Percentiles rank a stretch among this genome's conserved stretches.
These are phyloP conservation scores for Incumbomyces delicatus DNA, from an alignment of 2,329 filamentous ascomycete genomes.

Conservation along the genomic window DNA sequence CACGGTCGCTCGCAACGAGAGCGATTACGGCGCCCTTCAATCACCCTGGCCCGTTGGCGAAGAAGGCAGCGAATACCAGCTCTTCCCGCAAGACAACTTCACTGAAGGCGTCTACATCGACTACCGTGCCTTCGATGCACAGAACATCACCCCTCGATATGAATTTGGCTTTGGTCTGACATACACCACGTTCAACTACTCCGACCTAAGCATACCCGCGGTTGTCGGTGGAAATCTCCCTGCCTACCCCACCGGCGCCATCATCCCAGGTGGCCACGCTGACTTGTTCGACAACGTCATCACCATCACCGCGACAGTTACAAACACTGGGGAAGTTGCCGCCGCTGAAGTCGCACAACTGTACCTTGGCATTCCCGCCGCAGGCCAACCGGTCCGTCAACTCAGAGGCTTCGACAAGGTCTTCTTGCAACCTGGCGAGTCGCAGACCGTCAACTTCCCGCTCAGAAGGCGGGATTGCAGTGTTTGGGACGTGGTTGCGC, in stretches of 20 bases:
- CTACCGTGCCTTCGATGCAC: conserved; percentile 44
- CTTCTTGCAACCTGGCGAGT: conserved; percentile 33
- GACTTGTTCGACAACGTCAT: conserved; percentile 46
- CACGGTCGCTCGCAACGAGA: conserved; percentile 51
- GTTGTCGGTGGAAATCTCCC: conserved; percentile 40
- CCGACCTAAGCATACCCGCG: conserved; percentile 48
- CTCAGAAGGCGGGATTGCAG: conserved; percentile 32
- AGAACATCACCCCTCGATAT: conserved; percentile 46
- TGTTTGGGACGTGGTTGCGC: conserved; percentile 27
- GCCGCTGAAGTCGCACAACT: conserved; percentile 47
- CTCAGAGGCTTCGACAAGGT: conserved; percentile 47
- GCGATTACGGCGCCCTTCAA: conserved; percentile 45
- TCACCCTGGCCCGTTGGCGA: conserved; percentile 19
- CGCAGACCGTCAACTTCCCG: conserved; percentile 33
- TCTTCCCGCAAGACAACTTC: conserved; percentile 60
- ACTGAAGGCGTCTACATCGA: conserved; percentile 67
- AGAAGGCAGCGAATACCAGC: conserved; percentile 34
- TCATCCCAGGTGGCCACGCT: conserved; percentile 48
- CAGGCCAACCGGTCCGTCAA: conserved; percentile 26
- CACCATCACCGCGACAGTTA: conserved; percentile 47
- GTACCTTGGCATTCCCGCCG: conserved; percentile 41
- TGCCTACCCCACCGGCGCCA: conserved; percentile 34
- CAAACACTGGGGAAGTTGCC: conserved; percentile 41
- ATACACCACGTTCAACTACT: conserved; percentile 62
- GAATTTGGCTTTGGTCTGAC: conserved; percentile 53